These are phyloP conservation scores for Russula sp. DNA, from an alignment of 768 basidiomycete genomes.

Conservation along the genomic window DNA sequence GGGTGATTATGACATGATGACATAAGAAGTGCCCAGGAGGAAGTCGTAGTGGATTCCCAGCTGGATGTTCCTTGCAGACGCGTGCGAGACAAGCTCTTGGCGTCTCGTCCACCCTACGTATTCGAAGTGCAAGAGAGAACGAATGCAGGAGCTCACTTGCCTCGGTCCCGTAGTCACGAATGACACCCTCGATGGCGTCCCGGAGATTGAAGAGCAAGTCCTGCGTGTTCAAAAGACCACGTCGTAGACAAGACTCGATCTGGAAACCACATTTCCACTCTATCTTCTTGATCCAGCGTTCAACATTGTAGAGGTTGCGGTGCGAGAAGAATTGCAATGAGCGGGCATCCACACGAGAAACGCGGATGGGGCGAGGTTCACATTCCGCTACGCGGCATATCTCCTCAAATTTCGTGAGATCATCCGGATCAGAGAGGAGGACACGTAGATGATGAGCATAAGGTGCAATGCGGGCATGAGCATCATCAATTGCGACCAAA, in stretches of 20 bases:
- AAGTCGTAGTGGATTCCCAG: background rate
- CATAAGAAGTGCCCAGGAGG: background rate
- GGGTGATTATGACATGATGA: background rate
- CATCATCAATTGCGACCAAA: constrained; percentile 50
- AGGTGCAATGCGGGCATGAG: constrained; percentile 54
- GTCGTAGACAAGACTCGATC: constrained; percentile 60
- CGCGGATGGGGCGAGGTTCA: constrained; percentile 26
- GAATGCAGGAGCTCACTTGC: constrained; percentile 35
- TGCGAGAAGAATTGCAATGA: constrained; percentile 45
- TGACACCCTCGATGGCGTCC: constrained; percentile 41
- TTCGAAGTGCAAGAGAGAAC: background rate
- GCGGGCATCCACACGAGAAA: constrained; percentile 44
- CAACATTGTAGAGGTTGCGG: constrained; percentile 42
- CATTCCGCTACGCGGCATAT: constrained; percentile 50
- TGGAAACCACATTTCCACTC: constrained; percentile 72
- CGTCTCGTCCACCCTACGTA: background rate
- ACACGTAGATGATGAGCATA: constrained; percentile 68
- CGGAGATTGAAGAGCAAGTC: constrained; percentile 46
- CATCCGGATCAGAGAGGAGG: constrained; percentile 44
- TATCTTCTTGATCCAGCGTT: constrained; percentile 40
- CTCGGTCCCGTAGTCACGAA: constrained; percentile 28
- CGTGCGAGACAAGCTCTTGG: background rate
- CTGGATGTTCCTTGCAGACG: background rate
- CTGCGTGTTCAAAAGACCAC: constrained; percentile 52
- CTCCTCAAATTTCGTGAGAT: constrained; percentile 45